Evolutionary conservation across 805 yeast species (phyloP), one percentile per base, ranked within the genome.

Genomic region (Cyberlindnera americana): DNA sequence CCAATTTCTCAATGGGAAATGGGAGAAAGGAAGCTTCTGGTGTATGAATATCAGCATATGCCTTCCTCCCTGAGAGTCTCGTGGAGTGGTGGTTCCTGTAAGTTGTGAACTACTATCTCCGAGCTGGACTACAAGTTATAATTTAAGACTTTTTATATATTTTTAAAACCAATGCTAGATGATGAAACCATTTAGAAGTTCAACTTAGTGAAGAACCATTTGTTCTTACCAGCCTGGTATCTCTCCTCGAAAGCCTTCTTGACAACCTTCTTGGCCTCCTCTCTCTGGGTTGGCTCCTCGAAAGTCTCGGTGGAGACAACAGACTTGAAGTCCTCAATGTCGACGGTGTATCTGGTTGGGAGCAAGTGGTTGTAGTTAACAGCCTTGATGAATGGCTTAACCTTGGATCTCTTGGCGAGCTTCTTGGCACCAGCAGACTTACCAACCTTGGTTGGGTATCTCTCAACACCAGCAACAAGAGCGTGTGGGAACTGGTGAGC

Each of bases 321-420:
- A 65, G 84, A 65, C 81, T 93, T 93, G 81, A 93, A 83, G 59
- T 87, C 74, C 72, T 93, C 98, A 65, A 91, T 93, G 70, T 93
- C 98, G 66, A 93, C 81, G 50, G 95, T 80, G 86, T 93, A 93
- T 81, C 99, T 90, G 68, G 99, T 93, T 79, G 99, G 99, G 91
- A 93, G 83, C 73, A 93, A 79, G 75, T 93, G 99, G 89, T 89
- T 89, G 95, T 90, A 93, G 96, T 93, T 93, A 71, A 93, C 81
- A 67, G 86, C 89, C 82, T 91, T 93, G 78, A 93, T 89, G 75
- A 93, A 93, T 65, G 99, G 97, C 93, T 93, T 93, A 68, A 93
- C 86, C 81, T 83, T 86, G 66, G 96, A 86, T 80, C 95, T 87
- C 85, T 87, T 88, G 61, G 95, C 95, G 63, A 83, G 79, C 78